Evolutionary conservation across 495 filamentous ascomycete species (phyloP).

Genomic region (Tetracladium setigerum): DNA sequence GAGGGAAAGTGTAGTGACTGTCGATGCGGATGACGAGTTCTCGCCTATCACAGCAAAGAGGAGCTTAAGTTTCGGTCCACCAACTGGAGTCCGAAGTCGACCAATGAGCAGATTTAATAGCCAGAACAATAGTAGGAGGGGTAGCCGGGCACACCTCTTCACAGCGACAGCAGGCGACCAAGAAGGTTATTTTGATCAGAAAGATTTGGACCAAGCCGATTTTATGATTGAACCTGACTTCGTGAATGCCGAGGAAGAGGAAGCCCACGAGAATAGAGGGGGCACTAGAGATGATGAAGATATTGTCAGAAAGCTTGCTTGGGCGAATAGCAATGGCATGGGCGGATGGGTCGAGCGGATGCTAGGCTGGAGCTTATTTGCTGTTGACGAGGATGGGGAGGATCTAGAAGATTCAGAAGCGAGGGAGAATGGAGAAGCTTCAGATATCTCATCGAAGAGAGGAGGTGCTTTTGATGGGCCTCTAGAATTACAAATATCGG

Average conservation of each 20-base stretch:
- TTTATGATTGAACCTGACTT: constrained; percentile 49
- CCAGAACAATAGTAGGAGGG: constrained; percentile 34
- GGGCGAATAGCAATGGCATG: constrained; percentile 57
- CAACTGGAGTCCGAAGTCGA: constrained; percentile 10
- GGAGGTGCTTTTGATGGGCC: constrained; percentile 25
- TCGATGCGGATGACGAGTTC: constrained; percentile 28
- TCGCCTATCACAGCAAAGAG: constrained; percentile 26
- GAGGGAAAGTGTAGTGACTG: constrained; percentile 15
- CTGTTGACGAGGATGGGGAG: constrained; percentile 58
- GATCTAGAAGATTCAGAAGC: constrained; percentile 25
- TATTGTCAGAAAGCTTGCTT: constrained; percentile 42
- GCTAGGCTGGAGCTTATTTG: constrained; percentile 71
- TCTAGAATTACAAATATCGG: constrained; percentile 1
- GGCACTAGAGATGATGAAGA: constrained; percentile 42
- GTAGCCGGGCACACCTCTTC: constrained; percentile 30
- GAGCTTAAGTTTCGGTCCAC: constrained; percentile 18
- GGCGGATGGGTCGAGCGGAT: constrained; percentile 68
- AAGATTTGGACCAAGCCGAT: constrained; percentile 23
- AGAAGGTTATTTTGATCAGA: constrained; percentile 38
- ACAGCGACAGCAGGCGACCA: constrained; percentile 18
- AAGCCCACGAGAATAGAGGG: constrained; percentile 27
- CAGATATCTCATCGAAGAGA: constrained; percentile 21
- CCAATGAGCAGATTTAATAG: constrained; percentile 28
- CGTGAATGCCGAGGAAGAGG: constrained; percentile 42
- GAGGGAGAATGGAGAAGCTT: constrained; percentile 34